A percentile compares a stretch with the other conserved stretches of the same genome.
phyloP scores from a whole-genome alignment of 176 grass and related monocot genomes.

The Alloteropsis semialata region DNA sequence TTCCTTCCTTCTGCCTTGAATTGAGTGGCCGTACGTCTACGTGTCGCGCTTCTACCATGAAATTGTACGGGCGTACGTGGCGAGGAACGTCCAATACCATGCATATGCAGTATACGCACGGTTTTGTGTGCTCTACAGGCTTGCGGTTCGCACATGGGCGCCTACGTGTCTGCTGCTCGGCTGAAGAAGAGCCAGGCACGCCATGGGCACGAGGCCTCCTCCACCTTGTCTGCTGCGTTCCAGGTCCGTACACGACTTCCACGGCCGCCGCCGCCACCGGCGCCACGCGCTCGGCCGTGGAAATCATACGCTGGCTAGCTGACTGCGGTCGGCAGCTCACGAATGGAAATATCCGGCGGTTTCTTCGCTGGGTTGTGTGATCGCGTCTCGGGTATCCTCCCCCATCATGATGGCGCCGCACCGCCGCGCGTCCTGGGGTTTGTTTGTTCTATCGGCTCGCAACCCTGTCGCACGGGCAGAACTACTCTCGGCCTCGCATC shows the following conservation, averaged over 20 bases:
- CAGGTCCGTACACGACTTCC: too few relatives aligned
- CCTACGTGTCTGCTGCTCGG: too few relatives aligned
- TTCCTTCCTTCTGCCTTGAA: neutral
- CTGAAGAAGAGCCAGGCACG: too few relatives aligned
- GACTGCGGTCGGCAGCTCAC: neutral
- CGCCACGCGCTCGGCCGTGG: neutral
- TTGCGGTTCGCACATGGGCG: too few relatives aligned
- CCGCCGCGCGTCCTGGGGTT: neutral
- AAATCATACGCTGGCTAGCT: neutral
- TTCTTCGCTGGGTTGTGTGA: neutral
- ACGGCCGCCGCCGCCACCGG: too few relatives aligned
- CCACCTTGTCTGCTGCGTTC: too few relatives aligned
- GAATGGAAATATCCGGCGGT: neutral
- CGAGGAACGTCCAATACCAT: neutral
- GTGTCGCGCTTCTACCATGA: neutral
- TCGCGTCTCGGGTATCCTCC: neutral
- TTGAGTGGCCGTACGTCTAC: neutral
- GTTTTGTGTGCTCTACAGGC: too few relatives aligned
- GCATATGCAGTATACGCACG: too few relatives aligned
- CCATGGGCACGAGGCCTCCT: too few relatives aligned
- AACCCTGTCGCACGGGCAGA: neutral
- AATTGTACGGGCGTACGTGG: neutral
- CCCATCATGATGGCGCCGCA: neutral
- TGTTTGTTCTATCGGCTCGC: too few relatives aligned
- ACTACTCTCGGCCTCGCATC: neutral